Evolutionary conservation across 352 stramenopile genomes (phyloP), one percentile per base, ranked within the genome.

Genomic region (Pythium sukuiense): DNA sequence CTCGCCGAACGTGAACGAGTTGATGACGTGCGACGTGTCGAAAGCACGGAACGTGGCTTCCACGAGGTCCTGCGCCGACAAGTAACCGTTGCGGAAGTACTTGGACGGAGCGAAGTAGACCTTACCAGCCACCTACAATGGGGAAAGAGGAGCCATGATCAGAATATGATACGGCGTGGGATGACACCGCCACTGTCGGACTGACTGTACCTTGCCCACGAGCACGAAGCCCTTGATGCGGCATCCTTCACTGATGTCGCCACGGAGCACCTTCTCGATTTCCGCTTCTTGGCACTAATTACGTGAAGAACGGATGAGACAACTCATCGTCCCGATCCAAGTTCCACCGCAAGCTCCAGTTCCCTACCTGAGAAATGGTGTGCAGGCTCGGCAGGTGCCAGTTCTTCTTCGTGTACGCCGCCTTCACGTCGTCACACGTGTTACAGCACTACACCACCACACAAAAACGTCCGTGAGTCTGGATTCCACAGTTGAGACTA

Each of bases 21-120:
- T 74, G 55, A 80, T 70, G 39, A 49, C 43, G 58, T 80, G 73
- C 27, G 73, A 77, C 27, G 71, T 80, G 63, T 80, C 71, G 33
- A 74, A 74, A 8, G 67, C 58, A 18, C 67, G 67, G 57, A 73
- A 73, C 18, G 67, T 73, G 6, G 67, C 67, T 13, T 73, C 67
- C 43, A 75, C 67, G 8, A 69, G 54, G 54, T 69, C 67, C 29
- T 73, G 61, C 1, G 67, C 61, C 8, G 57, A 64, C 52, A 73
- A 75, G 63, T 95, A 95, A 3, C 87, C 87, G 41, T 81, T 89
- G 62, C 80, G 78, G 61, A 95, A 93, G 68, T 87, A 88, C 71
- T 90, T 92, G 59, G 84, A 90, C 26, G 86, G 86, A 57, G 86
- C 86, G 63, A 95, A 95, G 65, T 92, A 93, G 16, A 95, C 58